phyloP scores from a whole-genome alignment of 164 flowering plant species.

The Houttuynia cordata region DNA sequence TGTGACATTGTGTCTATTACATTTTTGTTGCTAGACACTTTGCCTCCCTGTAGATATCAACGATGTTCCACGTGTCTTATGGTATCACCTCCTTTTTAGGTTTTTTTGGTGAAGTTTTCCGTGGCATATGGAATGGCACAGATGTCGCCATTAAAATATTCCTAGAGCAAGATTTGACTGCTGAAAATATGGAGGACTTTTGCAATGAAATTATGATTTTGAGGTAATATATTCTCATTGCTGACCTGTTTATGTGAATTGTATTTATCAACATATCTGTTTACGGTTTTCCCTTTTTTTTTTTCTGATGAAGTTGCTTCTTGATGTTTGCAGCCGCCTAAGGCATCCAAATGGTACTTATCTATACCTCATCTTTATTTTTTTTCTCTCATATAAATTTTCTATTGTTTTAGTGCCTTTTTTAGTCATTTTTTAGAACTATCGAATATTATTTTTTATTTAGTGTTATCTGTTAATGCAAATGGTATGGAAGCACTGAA shows the following conservation, averaged over 20 bases:
- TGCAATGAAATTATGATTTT: slow-evolving; percentile 94
- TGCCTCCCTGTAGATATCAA: too few species aligned
- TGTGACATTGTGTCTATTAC: too few species aligned
- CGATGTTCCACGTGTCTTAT: neutral
- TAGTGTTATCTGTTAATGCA: too few species aligned
- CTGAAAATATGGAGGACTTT: slow-evolving; percentile 96
- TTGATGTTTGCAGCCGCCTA: slow-evolving; percentile 55
- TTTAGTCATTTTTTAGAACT: neutral
- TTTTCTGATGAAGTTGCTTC: neutral
- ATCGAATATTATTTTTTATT: neutral
- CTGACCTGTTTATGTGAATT: neutral
- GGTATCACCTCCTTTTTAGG: slow-evolving; percentile 25
- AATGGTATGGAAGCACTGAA: too few species aligned
- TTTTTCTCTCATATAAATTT: neutral
- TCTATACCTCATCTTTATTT: neutral
- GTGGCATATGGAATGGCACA: slow-evolving; percentile 97
- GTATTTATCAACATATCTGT: slow-evolving; percentile 13
- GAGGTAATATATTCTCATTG: slow-evolving; percentile 29
- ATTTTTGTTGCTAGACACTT: too few species aligned
- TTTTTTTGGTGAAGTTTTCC: slow-evolving; percentile 95
- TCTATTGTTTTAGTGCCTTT: neutral
- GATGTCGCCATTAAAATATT: slow-evolving; percentile 95
- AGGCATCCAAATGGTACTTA: slow-evolving; percentile 93
- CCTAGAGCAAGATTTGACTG: slow-evolving; percentile 87
- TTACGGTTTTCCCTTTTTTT: slow-evolving; percentile 6